Evolutionary conservation across 2,329 filamentous ascomycete genomes (phyloP), one percentile per base, ranked within the genome.

Genomic region (Fusarium xyrophilum): DNA sequence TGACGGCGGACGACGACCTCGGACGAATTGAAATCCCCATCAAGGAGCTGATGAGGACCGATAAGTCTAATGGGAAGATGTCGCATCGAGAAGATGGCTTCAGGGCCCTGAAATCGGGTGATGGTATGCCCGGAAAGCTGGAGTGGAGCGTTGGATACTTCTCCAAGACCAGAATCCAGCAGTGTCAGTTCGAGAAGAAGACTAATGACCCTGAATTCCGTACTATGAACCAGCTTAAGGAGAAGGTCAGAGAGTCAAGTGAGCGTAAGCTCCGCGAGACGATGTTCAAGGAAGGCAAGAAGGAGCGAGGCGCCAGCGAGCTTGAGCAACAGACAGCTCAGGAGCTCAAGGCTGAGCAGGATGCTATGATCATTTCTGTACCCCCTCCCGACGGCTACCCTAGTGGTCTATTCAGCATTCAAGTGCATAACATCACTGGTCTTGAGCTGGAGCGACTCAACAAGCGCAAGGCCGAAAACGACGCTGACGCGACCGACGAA

Each of bases 131-230:
- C 0, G 90, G 90, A 3, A 88, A 86, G 59, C 78, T 93, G 13
- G 81, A 85, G 33, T 93, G 90, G 90, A 88, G 86, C 25, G 85
- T 93, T 7, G 90, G 90, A 1, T 93, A 92, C 75, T 93, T 88
- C 72, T 82, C 86, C 39, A 93, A 93, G 77, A 85, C 85, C 2
- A 82, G 84, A 50, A 87, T 92, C 30, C 87, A 88, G 21, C 79
- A 85, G 21, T 82, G 85, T 48, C 89, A 92, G 71, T 82, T 91
- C 12, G 76, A 84, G 21, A 79, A 83, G 39, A 90, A 92, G 76
- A 88, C 84, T 0, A 83, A 87, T 33, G 85, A 90, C 58, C 77
- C 84, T 0, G 79, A 86, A 5, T 81, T 92, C 54, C 84, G 84
- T 42, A 86, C 81, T 2, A 82, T 86, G 59, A 82, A 88, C 6